Evolutionary conservation across 306 rosid species (phyloP).

Genomic region (Trichosanthes truncata): DNA sequence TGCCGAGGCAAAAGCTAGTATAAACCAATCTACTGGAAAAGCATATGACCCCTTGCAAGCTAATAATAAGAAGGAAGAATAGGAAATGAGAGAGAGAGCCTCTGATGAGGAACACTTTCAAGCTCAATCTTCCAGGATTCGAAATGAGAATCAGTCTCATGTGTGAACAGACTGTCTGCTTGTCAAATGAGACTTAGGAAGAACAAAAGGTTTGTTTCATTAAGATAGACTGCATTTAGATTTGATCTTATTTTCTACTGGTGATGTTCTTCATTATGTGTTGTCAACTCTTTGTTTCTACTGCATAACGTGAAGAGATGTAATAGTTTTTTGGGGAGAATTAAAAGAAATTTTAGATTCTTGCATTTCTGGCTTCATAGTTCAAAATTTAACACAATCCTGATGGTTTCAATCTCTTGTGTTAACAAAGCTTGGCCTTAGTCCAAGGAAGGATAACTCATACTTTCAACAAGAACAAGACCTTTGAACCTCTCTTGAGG

Average conservation of each 20-base stretch:
- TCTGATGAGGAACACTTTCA: background rate
- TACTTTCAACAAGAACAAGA: too few species aligned
- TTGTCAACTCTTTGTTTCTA: background rate
- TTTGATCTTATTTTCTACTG: background rate
- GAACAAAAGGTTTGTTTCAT: background rate
- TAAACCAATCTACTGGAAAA: slow-evolving; percentile 29
- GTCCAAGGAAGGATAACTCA: too few species aligned
- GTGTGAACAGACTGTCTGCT: background rate
- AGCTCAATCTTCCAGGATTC: background rate
- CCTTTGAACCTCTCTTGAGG: too few species aligned
- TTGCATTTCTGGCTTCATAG: too few species aligned
- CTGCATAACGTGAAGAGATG: background rate
- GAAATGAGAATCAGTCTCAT: background rate
- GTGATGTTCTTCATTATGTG: background rate
- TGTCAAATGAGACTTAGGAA: background rate
- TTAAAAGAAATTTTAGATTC: background rate
- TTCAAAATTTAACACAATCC: too few species aligned
- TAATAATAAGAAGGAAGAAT: slow-evolving; percentile 50
- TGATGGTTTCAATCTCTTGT: too few species aligned
- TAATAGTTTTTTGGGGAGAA: background rate
- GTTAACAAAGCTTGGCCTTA: too few species aligned
- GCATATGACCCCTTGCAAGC: slow-evolving; percentile 32
- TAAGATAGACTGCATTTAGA: background rate
- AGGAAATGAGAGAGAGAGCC: slow-evolving; percentile 6
- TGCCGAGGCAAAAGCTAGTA: slow-evolving; percentile 76